Base-by-base conservation (phyloP, 768 basidiomycete genomes). In the Pisolithus sp. region DNA sequence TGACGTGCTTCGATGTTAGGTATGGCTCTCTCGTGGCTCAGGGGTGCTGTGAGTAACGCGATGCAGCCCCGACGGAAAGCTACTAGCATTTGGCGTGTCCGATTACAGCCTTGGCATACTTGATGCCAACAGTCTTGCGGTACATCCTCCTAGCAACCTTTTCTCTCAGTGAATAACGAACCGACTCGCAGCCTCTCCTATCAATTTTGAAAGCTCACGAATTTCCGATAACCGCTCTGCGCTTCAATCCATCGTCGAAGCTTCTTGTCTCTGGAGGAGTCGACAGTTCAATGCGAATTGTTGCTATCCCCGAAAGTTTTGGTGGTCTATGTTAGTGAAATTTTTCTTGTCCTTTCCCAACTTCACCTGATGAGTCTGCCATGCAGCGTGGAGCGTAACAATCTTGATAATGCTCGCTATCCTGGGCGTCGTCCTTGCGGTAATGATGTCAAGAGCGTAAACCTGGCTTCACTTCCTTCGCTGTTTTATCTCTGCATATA, bases 161-260 rank as follows among this genome's bases (percentile, higher is more conserved):
- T 24, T 21, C 12, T 15, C 23, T 45, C 40, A 36, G 7, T 3
- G n/a, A 39, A 42, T 54, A 17, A 62, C 23, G 7, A 3, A 12
- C 13, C 4, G 37, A 53, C 46, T 20, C 59, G n/a, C 60, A 98
- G 94, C 94, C 93, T 1, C 65, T 92, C 12, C 69, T 91, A 28
- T 84, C 84, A 18, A 96, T 99, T 55, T 73, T 97, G 52, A 90
- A 89, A 68, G 89, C 96, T 0, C 95, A 98, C 67, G 93, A 94
- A 53, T 93, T 98, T 67, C 89, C 96, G 4, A 82, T 90, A 5
- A 98, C 96, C 1, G 83, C 88, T 4, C 69, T 99, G 50, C 80
- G 80, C 53, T 99, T 99, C 76, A 95, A 87, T 63, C 86, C 93
- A 2, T 75, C 82, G 6, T 83, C 86, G 12, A 81, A 76, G n/a